Conservation (phyloP, 805 yeast genomes). For the Tetrapisispora namnaoensis region DNA sequence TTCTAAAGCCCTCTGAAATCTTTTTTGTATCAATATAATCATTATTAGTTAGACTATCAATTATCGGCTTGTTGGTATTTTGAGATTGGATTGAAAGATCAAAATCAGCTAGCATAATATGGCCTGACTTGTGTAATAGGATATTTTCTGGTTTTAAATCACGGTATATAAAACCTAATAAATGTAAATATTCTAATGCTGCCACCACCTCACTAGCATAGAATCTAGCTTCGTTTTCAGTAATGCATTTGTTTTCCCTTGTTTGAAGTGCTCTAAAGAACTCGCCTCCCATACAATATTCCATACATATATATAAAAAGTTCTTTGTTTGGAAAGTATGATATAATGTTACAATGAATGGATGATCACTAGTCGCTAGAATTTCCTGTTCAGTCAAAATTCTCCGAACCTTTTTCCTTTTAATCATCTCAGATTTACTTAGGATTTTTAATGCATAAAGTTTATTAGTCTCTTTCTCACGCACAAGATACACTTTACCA, state of each 20-base stretch:
- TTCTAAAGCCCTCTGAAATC: slow-evolving; percentile 91
- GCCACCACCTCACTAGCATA: slow-evolving; percentile 97
- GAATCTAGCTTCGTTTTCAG: slow-evolving; percentile 81
- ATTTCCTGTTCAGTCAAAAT: slow-evolving; percentile 96
- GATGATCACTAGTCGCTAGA: slow-evolving; percentile 89
- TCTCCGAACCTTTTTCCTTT: slow-evolving; percentile 86
- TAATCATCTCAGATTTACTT: slow-evolving; percentile 85
- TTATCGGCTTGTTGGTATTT: slow-evolving; percentile 57
- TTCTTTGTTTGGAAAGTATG: slow-evolving; percentile 95
- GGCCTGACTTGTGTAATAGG: slow-evolving; percentile 90
- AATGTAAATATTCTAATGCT: slow-evolving; percentile 87
- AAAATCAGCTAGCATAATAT: slow-evolving; percentile 94
- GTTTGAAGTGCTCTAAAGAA: slow-evolving; percentile 94
- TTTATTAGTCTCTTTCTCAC: slow-evolving; percentile 64
- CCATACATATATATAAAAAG: slow-evolving; percentile 89
- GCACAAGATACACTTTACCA: slow-evolving; percentile 88
- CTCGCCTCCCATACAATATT: slow-evolving; percentile 98
- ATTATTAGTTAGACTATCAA: slow-evolving; percentile 14
- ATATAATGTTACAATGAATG: slow-evolving; percentile 90
- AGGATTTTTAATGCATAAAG: slow-evolving; percentile 89
- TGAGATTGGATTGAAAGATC: slow-evolving; percentile 87
- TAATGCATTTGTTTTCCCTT: slow-evolving; percentile 71
- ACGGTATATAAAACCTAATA: slow-evolving; percentile 94
- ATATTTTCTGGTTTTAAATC: slow-evolving; percentile 97
- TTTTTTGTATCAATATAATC: slow-evolving; percentile 70